A percentile compares a stretch with the other conserved stretches of the same genome.
Evolutionary conservation across 352 stramenopile species (phyloP).

Genomic region (Phytopythium litorale): DNA sequence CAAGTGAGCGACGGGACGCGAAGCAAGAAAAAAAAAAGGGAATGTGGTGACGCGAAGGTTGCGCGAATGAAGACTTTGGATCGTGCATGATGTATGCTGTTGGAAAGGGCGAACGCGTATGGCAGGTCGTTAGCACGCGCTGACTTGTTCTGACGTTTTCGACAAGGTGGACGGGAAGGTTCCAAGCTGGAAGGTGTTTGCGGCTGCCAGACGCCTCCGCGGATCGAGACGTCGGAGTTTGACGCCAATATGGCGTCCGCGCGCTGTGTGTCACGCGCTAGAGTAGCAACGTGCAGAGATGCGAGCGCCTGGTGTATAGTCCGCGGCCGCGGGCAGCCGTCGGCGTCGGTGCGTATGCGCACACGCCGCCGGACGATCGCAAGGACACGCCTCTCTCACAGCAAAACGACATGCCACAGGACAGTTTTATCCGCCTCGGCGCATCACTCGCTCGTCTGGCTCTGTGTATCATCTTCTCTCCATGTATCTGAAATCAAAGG

Average conservation of each 20-base stretch:
- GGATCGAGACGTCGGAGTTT: not conserved
- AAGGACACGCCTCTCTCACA: not conserved
- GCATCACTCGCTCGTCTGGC: not conserved
- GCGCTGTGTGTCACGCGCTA: too few relatives aligned
- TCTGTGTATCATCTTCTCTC: not conserved
- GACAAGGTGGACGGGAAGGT: not conserved
- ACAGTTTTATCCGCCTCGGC: not conserved
- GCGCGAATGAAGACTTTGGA: not conserved
- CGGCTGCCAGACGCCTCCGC: not conserved
- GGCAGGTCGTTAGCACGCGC: not conserved
- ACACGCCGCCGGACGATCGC: not conserved
- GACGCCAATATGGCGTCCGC: too few relatives aligned
- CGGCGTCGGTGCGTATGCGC: not conserved
- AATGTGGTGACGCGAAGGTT: not conserved
- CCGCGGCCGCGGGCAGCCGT: not conserved
- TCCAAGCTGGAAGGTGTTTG: not conserved
- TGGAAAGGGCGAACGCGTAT: not conserved
- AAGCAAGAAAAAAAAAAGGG: not conserved
- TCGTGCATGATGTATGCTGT: not conserved
- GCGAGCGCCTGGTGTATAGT: not conserved
- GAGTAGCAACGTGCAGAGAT: too few relatives aligned
- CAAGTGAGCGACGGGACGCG: conserved; percentile 3
- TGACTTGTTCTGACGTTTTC: conserved; percentile 4
- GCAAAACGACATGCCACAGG: not conserved
- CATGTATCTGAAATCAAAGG: not conserved